Evolutionary conservation across 2,329 filamentous ascomycete genomes (phyloP), one percentile per base, ranked within the genome.

Genomic region (Aureobasidium sp.): DNA sequence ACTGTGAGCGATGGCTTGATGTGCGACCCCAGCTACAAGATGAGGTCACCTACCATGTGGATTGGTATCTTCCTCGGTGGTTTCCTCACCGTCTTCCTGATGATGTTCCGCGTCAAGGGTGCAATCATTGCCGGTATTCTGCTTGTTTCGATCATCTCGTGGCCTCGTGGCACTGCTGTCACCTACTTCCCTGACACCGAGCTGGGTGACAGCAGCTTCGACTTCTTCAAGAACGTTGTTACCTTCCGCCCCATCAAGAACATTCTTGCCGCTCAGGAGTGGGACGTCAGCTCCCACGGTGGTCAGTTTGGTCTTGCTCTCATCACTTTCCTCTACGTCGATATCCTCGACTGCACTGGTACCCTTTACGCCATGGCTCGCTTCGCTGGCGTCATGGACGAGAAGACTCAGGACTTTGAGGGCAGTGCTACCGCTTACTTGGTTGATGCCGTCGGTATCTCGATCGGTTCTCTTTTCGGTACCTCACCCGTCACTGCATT

Each of bases 301-400:
- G 84, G 84, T 3, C 86, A 94, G 69, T 95, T 95, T 68, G 88
- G 87, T 29, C 79, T 94, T 53, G 90, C 90, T 0, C 84, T 95
- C 64, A 86, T 95, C 72, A 95, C 90, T 2, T 95, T 95, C 75
- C 79, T 95, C 23, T 95, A 95, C 68, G 90, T 95, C 65, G 90
- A 95, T 68, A 93, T 95, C 63, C 83, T 95, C 46, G 90, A 95
- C 73, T 86, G 84, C 65, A 95, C 90, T 0, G 90, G 89, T 67
- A 95, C 90, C 0, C 77, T 95, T 62, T 95, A 95, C 75, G 89
- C 89, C 21, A 95, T 95, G 90, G 90, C 90, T 19, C 85, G 87
- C 31, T 94, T 93, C 73, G 87, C 86, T 65, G 84, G 88, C 46
- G 83, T 88, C 60, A 86, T 95, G 69, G 88, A 95, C 66, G 87